Evolutionary conservation across 306 rosid species (phyloP), one percentile per base, ranked within the genome.

Genomic region (Glycine latifolia): DNA sequence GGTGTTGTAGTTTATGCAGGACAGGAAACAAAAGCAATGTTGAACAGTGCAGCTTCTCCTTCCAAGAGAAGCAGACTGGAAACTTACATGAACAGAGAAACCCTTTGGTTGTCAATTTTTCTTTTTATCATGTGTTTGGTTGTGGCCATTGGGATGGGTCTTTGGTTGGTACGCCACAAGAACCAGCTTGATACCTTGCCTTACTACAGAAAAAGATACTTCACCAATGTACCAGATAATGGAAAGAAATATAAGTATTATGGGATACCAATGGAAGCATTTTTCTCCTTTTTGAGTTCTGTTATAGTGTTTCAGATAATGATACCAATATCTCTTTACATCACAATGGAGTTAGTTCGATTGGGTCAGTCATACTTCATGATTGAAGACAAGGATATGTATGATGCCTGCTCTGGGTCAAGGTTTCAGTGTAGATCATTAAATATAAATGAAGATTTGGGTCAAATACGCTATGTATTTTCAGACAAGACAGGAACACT

Each of bases 1-100:
- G 99, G 99, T 79, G 99, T 96, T 81, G 99, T 84, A 31, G 99
- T 96, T 77, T 96, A 96, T 89, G 99, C 99, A 0, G 99, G 99
- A 6, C 97, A 90, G 87, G 99, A 96, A 82, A 96, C 99, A 35
- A 96, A 96, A 87, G 99, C 98, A 46, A 96, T 96, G 99, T 11
- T 93, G 89, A 96, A 96, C 67, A 96, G 98, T 79, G 95, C 99
- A 26, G 91, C 91, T 82, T 90, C 98, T 58, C 95, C 99, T 74
- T 87, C 97, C 44, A 96, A 96, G 89, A 88, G 99, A 87, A 96
- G 99, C 90, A 89, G 65, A 81, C 86, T 96, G 74, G 99, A 96
- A 84, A 76, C 86, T 77, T 92, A 91, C 81, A 96, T 96, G 99
- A 96, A 96, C 76, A 87, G 95, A 69, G 99, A 96, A 86, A 96